Base-by-base conservation (phyloP, 441 rosid species). In the Gossypium davidsonii region DNA sequence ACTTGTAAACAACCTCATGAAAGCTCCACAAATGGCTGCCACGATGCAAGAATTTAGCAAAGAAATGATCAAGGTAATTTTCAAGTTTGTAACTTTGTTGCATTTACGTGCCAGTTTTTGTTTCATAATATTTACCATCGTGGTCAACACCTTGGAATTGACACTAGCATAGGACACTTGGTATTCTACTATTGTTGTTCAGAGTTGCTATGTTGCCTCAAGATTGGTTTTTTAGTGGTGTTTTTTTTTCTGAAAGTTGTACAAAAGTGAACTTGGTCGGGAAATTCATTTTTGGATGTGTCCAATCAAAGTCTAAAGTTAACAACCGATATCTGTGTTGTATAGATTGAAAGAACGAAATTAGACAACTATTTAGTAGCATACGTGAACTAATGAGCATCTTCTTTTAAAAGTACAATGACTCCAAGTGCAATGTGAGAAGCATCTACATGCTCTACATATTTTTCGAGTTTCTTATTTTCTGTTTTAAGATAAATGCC, bases 31-130 rank as follows among this genome's bases (percentile, higher is more conserved):
- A 71, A 26, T 79, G 77, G 80, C 82, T 15, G 77, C 52, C 17
- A 77, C 79, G 0, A 79, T 82, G 82, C 80, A 77, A 46, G 85
- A 82, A 46, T 78, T 78, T 60, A 75, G 67, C 84, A 78, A 75
- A 69, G 84, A 75, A 81, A 78, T 80, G 80, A 74, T 69, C 18
- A 77, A 73, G 83, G 83, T 79, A 79, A 59, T 17, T 8, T 44
- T 23, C 3, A 60, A 6, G 70, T 21, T 42, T 3, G 20, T 66
- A 14, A 21, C 25, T 46, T 12, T 21, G 56, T 66, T 46, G 14
- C 39, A 0, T 46, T 66, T 46, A 14, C 23, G 3, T 12, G 56
- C 6, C 55, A 1, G 3, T 65, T 44, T 44, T 42, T 44, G 34
- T 42, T 65, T 12, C 34, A 20, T 65, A 42, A 17, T 14, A 11